phyloP scores from a whole-genome alignment of 2,329 filamentous ascomycete genomes.

The Xylariaceae sp. region DNA sequence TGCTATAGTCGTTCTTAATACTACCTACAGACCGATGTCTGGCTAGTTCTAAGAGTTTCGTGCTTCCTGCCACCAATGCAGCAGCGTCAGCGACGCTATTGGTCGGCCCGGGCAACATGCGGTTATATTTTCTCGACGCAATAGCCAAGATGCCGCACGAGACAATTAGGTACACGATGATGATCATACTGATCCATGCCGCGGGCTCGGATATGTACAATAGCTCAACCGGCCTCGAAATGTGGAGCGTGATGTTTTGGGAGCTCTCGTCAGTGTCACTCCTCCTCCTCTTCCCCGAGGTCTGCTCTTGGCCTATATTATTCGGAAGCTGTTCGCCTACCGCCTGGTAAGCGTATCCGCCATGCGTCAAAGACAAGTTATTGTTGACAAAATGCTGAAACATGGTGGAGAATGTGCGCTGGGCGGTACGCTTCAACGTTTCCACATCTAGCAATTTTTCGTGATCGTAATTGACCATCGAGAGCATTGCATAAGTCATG shows the following conservation, averaged over 20 bases:
- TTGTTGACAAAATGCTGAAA: constrained; percentile 27
- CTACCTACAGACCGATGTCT: too few relatives aligned
- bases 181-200: constrained; percentile 26
- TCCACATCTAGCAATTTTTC: constrained; percentile 12
- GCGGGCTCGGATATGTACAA: constrained; percentile 24
- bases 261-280: neutral
- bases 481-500: constrained; percentile 30
- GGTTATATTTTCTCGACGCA: constrained; percentile 14
- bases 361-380: constrained; percentile 10
- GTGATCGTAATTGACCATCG: constrained; percentile 23
- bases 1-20: too few relatives aligned
- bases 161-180: constrained; percentile 26
- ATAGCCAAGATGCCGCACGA: constrained; percentile 9
- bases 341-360: constrained; percentile 19
- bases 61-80: constrained; percentile 24
- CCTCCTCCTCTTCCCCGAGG: neutral
- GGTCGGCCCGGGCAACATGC: constrained; percentile 4
- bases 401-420: constrained; percentile 24
- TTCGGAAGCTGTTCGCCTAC: neutral
- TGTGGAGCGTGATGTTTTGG: constrained; percentile 6
- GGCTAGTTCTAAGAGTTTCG: constrained; percentile 14
- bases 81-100: constrained; percentile 25
- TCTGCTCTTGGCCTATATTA: neutral
- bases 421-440: constrained; percentile 15
- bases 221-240: constrained; percentile 24